Percentiles rank a stretch among this genome's conserved stretches.
Evolutionary conservation across 805 yeast species (phyloP).

Genomic region (Blastobotrys attinorum): DNA sequence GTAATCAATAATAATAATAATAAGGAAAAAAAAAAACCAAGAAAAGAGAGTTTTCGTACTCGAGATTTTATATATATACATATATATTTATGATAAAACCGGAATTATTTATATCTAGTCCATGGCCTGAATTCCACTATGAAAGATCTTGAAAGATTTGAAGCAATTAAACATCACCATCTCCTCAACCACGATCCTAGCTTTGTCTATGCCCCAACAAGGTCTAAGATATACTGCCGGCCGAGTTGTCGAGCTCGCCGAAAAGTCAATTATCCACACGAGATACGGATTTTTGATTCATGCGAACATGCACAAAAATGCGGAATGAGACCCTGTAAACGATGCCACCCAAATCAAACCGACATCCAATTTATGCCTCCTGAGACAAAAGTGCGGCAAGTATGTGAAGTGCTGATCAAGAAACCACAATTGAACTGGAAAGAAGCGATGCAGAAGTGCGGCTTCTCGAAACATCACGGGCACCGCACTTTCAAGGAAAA

Average conservation of each 20-base stretch:
- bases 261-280: background rate
- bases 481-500: background rate
- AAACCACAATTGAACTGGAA: background rate
- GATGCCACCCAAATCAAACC: background rate
- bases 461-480: background rate
- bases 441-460: background rate
- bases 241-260: constrained; percentile 1
- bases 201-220: background rate
- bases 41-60: no score
- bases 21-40: background rate
- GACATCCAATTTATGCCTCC: background rate
- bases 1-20: no score
- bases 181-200: background rate
- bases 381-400: background rate
- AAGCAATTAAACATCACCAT: background rate
- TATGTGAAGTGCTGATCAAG: background rate
- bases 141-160: background rate
- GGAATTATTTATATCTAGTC: no score
- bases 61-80: no score
- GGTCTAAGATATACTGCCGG: background rate
- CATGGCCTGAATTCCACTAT: no score
- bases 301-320: background rate
- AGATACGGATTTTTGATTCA: background rate
- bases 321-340: background rate
- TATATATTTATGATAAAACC: no score